Base-by-base conservation (phyloP, 805 yeast species). In the Wickerhamiella parazyma region DNA sequence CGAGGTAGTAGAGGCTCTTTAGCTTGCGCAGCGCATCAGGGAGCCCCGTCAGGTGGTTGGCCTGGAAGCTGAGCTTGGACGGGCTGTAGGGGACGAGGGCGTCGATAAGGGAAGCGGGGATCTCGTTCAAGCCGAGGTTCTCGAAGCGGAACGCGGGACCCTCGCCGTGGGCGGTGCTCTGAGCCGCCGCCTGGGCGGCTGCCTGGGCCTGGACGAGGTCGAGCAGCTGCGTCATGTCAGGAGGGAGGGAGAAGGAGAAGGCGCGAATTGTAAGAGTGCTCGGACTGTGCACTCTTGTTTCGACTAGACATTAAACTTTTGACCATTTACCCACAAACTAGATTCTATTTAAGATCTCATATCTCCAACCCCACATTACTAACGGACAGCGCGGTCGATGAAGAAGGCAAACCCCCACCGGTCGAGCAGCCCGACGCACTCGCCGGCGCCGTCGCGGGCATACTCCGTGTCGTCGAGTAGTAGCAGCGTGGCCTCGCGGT, bases 1-100 rank as follows among this genome's bases (percentile, higher is more conserved):
- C 89, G 45, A 83, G 60, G 49, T 76, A 78, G 44, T 73, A 65
- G 42, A 81, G 60, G 36, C 65, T 60, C 11, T 66, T 51, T 46
- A 80, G 53, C 28, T 17, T 20, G 17, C 43, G 38, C 39, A 79
- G 68, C 38, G 58, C 53, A 0, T 24, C 36, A 10, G 34, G 46
- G 16, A 80, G 56, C 2, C 58, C 55, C 0, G 59, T 49, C 11
- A 80, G 55, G 22, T 60, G 57, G 55, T 79, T 80, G 42, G 66
- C 66, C 44, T 76, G 72, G 17, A 80, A 54, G 2, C 76, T 70
- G 8, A 80, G 60, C 51, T 76, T 69, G 45, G 36, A 10, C 25
- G 41, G 39, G 10, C 20, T 37, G 21, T 24, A 19, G 20, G 46
- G 24, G 14, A 21, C 45, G n/a, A 46, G 40, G 2, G 19, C 35